A percentile compares a stretch with the other conserved stretches of the same genome.
Conservation (phyloP, 148 eudicot species). For the Suaeda aralocaspica region DNA sequence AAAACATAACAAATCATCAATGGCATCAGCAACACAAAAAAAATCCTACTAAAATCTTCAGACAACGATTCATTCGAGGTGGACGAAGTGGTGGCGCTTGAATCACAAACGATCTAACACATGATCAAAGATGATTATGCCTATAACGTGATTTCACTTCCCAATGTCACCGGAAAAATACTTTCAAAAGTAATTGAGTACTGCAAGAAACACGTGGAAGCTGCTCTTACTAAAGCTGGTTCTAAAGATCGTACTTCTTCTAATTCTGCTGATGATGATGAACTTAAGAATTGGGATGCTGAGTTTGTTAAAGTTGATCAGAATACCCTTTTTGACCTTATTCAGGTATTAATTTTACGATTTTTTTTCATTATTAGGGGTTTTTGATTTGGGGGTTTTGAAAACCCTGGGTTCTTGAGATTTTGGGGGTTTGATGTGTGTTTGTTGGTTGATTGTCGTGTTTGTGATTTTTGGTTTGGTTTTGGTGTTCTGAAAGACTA, state of each 20-base stretch:
- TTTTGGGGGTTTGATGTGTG: too few relatives aligned
- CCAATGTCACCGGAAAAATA: conserved; percentile 44
- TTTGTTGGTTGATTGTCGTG: too few relatives aligned
- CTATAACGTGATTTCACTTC: conserved; percentile 40
- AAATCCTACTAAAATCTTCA: background rate
- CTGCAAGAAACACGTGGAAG: conserved; percentile 46
- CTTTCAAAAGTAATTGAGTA: conserved; percentile 52
- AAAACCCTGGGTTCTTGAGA: background rate
- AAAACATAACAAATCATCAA: too few relatives aligned
- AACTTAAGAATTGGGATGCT: conserved; percentile 41
- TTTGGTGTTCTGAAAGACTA: too few relatives aligned
- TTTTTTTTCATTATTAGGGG: background rate
- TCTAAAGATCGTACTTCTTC: conserved; percentile 23
- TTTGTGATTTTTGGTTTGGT: too few relatives aligned
- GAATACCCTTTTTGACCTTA: conserved; percentile 50
- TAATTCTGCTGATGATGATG: conserved; percentile 28
- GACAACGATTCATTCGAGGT: conserved; percentile 30
- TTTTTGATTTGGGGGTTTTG: background rate
- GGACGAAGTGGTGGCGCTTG: conserved; percentile 31
- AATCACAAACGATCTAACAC: conserved; percentile 49
- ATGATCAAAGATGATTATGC: conserved; percentile 51
- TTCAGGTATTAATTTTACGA: conserved; percentile 31
- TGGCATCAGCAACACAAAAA: too few relatives aligned
- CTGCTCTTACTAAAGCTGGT: conserved; percentile 12
- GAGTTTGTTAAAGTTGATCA: conserved; percentile 52